Conservation (phyloP, 2,329 filamentous ascomycete genomes). For the Clonostachys rhizophaga region DNA sequence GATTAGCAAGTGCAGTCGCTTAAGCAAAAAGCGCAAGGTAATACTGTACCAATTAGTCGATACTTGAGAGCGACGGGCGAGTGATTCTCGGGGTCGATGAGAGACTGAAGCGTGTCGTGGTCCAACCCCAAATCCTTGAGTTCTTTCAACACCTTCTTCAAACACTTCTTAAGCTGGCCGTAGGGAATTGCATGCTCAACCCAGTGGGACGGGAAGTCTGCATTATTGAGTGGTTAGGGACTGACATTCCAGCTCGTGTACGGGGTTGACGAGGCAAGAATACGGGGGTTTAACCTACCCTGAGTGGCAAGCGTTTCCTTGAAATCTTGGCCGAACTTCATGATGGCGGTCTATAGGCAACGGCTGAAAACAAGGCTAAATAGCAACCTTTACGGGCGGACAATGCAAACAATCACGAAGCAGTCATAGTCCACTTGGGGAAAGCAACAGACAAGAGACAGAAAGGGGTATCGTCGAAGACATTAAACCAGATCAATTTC, state of each 20-base stretch:
- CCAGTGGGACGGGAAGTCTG: slow-evolving; percentile 69
- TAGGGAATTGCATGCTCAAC: slow-evolving; percentile 77
- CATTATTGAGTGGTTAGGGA: background rate
- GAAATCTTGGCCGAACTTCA: slow-evolving; percentile 87
- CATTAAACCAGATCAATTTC: no score
- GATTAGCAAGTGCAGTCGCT: slow-evolving; percentile 1
- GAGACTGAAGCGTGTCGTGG: slow-evolving; percentile 60
- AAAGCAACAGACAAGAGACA: no score
- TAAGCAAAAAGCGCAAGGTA: background rate
- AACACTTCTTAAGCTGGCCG: slow-evolving; percentile 80
- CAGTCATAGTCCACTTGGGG: no score
- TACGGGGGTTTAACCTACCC: slow-evolving; percentile 20
- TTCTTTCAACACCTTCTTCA: slow-evolving; percentile 74
- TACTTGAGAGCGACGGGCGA: slow-evolving; percentile 47
- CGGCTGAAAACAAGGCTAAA: no score
- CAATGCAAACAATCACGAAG: no score
- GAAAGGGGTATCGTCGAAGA: no score
- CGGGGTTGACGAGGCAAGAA: background rate
- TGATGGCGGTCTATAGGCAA: slow-evolving; percentile 23
- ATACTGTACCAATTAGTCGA: slow-evolving; percentile 41
- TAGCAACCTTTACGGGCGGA: no score
- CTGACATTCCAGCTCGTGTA: background rate
- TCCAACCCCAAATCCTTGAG: slow-evolving; percentile 68
- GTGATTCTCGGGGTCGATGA: slow-evolving; percentile 49
- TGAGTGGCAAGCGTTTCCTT: slow-evolving; percentile 64